phyloP scores from a whole-genome alignment of 768 basidiomycete species.

The Punctularia strigosozonata region DNA sequence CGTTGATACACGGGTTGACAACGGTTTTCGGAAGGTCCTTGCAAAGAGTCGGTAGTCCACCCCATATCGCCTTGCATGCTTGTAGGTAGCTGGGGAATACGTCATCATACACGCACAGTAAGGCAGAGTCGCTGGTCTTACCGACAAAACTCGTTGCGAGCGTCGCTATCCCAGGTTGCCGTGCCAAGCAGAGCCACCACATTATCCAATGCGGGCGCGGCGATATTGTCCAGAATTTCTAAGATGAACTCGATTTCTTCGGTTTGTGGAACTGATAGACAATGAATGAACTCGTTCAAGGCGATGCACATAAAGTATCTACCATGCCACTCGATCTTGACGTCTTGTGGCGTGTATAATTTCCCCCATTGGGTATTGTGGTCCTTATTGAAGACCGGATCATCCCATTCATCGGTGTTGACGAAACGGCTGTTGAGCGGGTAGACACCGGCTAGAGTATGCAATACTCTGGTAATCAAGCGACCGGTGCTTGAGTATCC shows the following conservation, averaged over 20 bases:
- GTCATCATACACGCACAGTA: conserved; percentile 3
- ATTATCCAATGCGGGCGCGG: conserved; percentile 50
- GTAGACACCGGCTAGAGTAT: conserved; percentile 66
- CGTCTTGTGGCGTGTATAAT: conserved; percentile 65
- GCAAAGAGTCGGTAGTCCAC: conserved; percentile 61
- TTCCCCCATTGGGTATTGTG: conserved; percentile 73
- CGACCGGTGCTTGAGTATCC: conserved; percentile 76
- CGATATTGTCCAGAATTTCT: conserved; percentile 63
- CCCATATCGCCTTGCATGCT: conserved; percentile 65
- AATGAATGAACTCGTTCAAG: conserved; percentile 8
- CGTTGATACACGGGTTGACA: conserved; percentile 43
- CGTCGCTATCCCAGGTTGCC: conserved; percentile 48
- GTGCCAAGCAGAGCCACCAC: conserved; percentile 54
- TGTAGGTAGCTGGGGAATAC: conserved; percentile 42
- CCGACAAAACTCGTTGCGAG: conserved; percentile 81
- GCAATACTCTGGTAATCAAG: conserved; percentile 62
- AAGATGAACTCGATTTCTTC: conserved; percentile 74
- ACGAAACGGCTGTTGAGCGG: conserved; percentile 71
- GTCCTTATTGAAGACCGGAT: conserved; percentile 50
- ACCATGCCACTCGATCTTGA: conserved; percentile 86
- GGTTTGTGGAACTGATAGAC: conserved; percentile 36
- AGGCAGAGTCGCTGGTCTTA: conserved; percentile 16
- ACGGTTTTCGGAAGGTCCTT: conserved; percentile 47
- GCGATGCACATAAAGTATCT: conserved; percentile 8
- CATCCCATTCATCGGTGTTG: conserved; percentile 71